Percentiles rank a stretch among this genome's conserved stretches.
phyloP scores from a whole-genome alignment of 257 asterid genomes.

The Eucommia ulmoides region DNA sequence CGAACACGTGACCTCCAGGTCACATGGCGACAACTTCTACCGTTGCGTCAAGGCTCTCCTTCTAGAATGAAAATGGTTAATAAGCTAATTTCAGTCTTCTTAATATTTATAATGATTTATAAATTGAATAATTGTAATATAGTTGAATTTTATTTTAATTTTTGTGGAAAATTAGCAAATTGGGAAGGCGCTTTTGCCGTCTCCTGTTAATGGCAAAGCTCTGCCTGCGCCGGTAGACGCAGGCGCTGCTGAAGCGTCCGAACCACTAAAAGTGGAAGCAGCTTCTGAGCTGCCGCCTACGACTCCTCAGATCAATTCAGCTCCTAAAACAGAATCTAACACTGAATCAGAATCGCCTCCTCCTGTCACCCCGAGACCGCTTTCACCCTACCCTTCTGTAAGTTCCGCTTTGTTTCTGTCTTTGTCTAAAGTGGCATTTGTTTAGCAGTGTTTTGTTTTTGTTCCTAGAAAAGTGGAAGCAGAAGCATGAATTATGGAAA shows the following conservation, averaged over 20 bases:
- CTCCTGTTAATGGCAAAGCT: constrained; percentile 33
- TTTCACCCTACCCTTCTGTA: constrained; percentile 88
- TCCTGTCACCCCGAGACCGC: constrained; percentile 43
- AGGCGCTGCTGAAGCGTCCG: constrained; percentile 19
- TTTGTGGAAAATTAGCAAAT: constrained; percentile 65
- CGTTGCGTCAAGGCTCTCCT: too few relatives aligned
- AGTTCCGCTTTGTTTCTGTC: constrained; percentile 8
- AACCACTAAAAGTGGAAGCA: constrained; percentile 27
- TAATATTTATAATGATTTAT: too few relatives aligned
- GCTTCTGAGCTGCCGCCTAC: constrained; percentile 22
- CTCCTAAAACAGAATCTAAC: constrained; percentile 35
- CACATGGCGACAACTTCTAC: too few relatives aligned
- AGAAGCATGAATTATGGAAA: too few relatives aligned
- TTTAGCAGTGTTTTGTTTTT: too few relatives aligned
- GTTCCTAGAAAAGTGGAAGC: too few relatives aligned
- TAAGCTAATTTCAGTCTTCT: too few relatives aligned
- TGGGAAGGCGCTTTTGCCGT: constrained; percentile 80
- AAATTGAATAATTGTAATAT: too few relatives aligned
- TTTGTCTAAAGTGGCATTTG: not conserved
- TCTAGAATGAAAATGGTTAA: too few relatives aligned
- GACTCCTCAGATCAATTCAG: constrained; percentile 42
- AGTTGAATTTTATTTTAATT: too few relatives aligned
- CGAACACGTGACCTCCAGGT: too few relatives aligned
- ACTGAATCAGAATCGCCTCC: constrained; percentile 34
- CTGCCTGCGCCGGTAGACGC: constrained; percentile 54